phyloP scores from a whole-genome alignment of 306 rosid species.

The Casuarina cunninghamiana region DNA sequence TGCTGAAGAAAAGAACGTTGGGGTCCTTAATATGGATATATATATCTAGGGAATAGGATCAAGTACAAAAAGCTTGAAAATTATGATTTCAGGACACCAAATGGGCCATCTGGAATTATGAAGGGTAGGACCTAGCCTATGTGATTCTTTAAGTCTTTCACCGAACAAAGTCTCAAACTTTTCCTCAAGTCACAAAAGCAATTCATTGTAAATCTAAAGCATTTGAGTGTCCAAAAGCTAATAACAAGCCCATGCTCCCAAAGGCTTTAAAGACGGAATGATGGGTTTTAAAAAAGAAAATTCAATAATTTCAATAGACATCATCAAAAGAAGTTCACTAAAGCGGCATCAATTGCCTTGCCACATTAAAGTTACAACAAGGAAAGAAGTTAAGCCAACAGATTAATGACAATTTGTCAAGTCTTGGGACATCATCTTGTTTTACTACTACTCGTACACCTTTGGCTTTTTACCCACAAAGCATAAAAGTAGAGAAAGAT shows the following conservation, averaged over 20 bases:
- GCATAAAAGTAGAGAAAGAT: slow-evolving; percentile 6
- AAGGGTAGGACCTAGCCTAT: slow-evolving; percentile 48
- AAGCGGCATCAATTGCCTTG: slow-evolving; percentile 43
- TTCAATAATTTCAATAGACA: slow-evolving; percentile 58
- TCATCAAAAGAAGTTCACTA: slow-evolving; percentile 63
- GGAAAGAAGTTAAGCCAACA: slow-evolving; percentile 17
- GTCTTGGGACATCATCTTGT: slow-evolving; percentile 44
- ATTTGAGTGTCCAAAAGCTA: slow-evolving; percentile 63
- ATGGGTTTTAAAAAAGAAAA: slow-evolving; percentile 45
- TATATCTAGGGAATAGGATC: slow-evolving; percentile 12
- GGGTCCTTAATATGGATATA: not conserved
- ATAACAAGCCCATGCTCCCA: slow-evolving; percentile 74
- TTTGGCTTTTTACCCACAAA: slow-evolving; percentile 37
- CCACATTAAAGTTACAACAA: slow-evolving; percentile 37
- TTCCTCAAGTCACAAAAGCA: slow-evolving; percentile 58
- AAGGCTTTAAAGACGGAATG: slow-evolving; percentile 63
- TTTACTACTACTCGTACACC: slow-evolving; percentile 43
- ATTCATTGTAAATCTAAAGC: slow-evolving; percentile 46
- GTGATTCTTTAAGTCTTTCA: slow-evolving; percentile 43
- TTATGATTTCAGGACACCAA: not conserved
- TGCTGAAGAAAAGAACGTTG: slow-evolving; percentile 5
- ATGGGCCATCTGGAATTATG: slow-evolving; percentile 40
- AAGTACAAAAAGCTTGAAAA: not conserved
- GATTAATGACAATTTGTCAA: slow-evolving; percentile 38
- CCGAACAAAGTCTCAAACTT: slow-evolving; percentile 53